These are phyloP conservation scores for Plantago ovata DNA, from an alignment of 257 asterid genomes.

Conservation along the genomic window DNA sequence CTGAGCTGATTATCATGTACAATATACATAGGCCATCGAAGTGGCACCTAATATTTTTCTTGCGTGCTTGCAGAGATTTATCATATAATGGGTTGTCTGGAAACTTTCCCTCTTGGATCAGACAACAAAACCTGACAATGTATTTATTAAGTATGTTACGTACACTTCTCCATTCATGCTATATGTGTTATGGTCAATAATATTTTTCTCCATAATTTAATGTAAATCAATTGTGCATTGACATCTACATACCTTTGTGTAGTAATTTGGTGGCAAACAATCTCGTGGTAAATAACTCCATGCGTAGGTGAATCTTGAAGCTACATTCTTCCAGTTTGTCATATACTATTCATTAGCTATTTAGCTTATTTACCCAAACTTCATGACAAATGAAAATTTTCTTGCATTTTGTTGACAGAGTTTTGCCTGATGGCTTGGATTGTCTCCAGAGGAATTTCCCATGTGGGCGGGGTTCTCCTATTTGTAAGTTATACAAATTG, in stretches of 20 bases:
- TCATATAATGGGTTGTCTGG: slow-evolving; percentile 75
- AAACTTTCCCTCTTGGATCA: slow-evolving; percentile 67
- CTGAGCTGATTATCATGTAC: too few relatives aligned
- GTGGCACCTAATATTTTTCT: background rate
- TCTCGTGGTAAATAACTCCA: slow-evolving; percentile 37
- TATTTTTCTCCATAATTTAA: too few relatives aligned
- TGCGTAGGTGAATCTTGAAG: slow-evolving; percentile 39
- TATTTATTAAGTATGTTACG: slow-evolving; percentile 18
- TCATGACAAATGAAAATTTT: too few relatives aligned
- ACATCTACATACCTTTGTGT: slow-evolving; percentile 16
- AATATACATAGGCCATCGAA: too few relatives aligned
- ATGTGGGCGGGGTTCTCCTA: slow-evolving; percentile 41
- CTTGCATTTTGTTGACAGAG: slow-evolving; percentile 23
- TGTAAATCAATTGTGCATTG: too few relatives aligned
- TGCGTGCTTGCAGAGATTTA: slow-evolving; percentile 40
- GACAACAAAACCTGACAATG: slow-evolving; percentile 42
- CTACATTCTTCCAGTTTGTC: background rate
- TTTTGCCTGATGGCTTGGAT: slow-evolving; percentile 46
- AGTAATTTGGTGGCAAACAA: slow-evolving; percentile 79
- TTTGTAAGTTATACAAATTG: slow-evolving; percentile 35
- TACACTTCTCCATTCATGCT: background rate
- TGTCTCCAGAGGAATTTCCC: slow-evolving; percentile 74
- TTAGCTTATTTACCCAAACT: background rate
- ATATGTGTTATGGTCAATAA: too few relatives aligned
- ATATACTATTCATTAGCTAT: background rate